Conservation (phyloP, 2,329 filamentous ascomycete species). For the Coniella lustricola region DNA sequence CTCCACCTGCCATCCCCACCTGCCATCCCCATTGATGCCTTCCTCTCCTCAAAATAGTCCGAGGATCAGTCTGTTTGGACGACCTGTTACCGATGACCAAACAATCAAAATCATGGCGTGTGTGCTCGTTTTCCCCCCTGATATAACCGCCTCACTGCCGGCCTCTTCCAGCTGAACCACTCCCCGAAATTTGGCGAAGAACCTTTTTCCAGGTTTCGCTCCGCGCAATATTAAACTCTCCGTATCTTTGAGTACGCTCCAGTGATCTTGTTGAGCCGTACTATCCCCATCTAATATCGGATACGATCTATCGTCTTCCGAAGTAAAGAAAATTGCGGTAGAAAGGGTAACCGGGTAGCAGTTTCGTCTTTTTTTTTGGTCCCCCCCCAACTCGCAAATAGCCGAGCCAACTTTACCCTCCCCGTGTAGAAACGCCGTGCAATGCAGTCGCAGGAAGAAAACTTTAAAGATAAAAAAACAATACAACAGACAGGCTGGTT, state of each 20-base stretch:
- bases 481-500: conserved; percentile 20
- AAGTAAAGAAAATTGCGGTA: conserved; percentile 1
- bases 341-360: conserved; percentile 11
- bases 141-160: neutral
- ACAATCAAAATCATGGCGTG: conserved; percentile 6
- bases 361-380: conserved; percentile 22
- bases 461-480: conserved; percentile 8
- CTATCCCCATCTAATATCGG: conserved; percentile 20
- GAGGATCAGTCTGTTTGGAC: conserved; percentile 13
- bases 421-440: conserved; percentile 43
- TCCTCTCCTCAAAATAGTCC: too few species aligned
- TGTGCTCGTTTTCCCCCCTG: conserved; percentile 1
- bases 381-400: conserved; percentile 19
- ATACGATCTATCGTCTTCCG: conserved; percentile 18
- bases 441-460: conserved; percentile 18
- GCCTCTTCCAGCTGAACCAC: too few species aligned
- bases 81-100: conserved; percentile 17
- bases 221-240: conserved; percentile 11
- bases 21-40: neutral
- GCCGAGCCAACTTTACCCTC: conserved; percentile 15
- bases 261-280: conserved; percentile 4
- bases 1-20: neutral
- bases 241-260: conserved; percentile 4
- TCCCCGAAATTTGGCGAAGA: conserved; percentile 5
- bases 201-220: conserved; percentile 16